phyloP scores from a whole-genome alignment of 2,329 filamentous ascomycete species.

The Lasiodiplodia theobromae region DNA sequence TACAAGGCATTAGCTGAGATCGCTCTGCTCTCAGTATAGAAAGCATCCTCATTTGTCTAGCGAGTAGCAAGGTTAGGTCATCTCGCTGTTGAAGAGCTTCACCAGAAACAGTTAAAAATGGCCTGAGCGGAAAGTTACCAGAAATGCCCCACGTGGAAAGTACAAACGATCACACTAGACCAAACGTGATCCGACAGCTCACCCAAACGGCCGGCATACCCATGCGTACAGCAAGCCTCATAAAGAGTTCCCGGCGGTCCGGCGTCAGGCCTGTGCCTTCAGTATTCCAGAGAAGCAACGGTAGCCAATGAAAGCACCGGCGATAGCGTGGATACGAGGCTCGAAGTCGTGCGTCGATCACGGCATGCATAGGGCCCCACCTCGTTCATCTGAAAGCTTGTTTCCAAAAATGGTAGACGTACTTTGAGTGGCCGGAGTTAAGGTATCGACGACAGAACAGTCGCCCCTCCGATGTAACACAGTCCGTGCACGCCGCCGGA shows the following conservation, averaged over 20 bases:
- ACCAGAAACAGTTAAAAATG: not conserved
- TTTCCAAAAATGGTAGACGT: slow-evolving; percentile 1
- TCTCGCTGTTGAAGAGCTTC: too few species aligned
- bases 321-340: slow-evolving; percentile 1
- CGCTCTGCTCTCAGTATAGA: too few species aligned
- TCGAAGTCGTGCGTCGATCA: slow-evolving; percentile 8
- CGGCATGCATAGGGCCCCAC: not conserved
- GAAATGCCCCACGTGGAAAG: not conserved
- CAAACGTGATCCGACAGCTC: not conserved
- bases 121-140: not conserved
- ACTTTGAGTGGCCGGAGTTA: not conserved
- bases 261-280: too few species aligned
- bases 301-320: not conserved
- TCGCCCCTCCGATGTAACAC: slow-evolving; percentile 4
- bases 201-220: not conserved
- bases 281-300: not conserved
- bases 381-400: slow-evolving; percentile 15
- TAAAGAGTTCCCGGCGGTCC: not conserved
- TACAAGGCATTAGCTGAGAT: too few species aligned
- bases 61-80: too few species aligned
- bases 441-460: not conserved
- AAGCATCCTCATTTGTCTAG: too few species aligned
- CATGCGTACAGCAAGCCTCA: not conserved
- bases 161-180: not conserved
- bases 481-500: slow-evolving; percentile 1